A percentile compares a stretch with the other conserved stretches of the same genome.
Conservation (phyloP, 306 rosid genomes). For the Vigna radiata region DNA sequence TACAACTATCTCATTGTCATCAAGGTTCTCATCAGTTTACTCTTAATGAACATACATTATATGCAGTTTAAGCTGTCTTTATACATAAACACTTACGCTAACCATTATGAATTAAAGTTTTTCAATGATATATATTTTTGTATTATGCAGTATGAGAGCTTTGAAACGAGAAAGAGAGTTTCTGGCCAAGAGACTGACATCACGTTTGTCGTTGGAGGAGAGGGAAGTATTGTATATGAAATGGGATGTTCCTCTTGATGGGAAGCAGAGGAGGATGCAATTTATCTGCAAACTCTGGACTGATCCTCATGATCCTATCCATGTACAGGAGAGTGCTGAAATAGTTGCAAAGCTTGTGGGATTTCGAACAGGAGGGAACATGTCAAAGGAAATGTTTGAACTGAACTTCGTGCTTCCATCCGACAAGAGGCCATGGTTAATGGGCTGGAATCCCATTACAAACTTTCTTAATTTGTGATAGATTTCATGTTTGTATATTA, state of each 20-base stretch:
- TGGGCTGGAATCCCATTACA: constrained; percentile 88
- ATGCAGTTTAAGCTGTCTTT: background rate
- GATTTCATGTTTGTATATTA: constrained; percentile 40
- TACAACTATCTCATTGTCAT: constrained; percentile 76
- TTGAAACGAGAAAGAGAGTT: constrained; percentile 91
- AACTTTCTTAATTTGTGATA: constrained; percentile 78
- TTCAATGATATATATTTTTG: constrained; percentile 27
- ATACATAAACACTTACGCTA: background rate
- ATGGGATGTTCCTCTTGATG: constrained; percentile 97
- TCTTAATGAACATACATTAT: background rate
- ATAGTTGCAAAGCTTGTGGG: constrained; percentile 97
- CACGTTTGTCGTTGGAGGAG: constrained; percentile 84
- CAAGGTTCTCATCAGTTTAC: constrained; percentile 63
- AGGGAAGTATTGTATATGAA: constrained; percentile 80
- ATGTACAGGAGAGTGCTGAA: constrained; percentile 93
- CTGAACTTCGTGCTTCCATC: constrained; percentile 91
- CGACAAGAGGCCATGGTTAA: constrained; percentile 86
- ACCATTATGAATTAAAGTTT: background rate
- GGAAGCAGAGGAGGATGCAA: constrained; percentile 89
- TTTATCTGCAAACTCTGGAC: constrained; percentile 94
- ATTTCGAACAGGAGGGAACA: constrained; percentile 85
- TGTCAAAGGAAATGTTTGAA: constrained; percentile 98
- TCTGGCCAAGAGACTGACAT: constrained; percentile 87
- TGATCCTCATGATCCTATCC: constrained; percentile 79
- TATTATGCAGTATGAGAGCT: constrained; percentile 72